These are phyloP conservation scores for Cryoendolithus antarcticus DNA, from an alignment of 2,329 filamentous ascomycete species.

Conservation along the genomic window DNA sequence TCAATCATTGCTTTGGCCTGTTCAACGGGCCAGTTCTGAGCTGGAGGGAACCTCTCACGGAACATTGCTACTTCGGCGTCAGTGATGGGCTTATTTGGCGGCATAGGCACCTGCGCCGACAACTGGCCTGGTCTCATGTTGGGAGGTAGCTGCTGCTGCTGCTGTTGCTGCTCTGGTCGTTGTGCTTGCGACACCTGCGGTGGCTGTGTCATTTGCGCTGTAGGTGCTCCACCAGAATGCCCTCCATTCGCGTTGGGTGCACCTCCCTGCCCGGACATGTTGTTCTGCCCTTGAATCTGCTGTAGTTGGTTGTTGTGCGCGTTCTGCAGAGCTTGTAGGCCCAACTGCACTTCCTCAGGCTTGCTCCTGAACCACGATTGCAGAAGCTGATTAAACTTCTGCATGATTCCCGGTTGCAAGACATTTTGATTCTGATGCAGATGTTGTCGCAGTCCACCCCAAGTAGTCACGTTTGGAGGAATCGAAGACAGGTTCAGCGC, in stretches of 20 bases:
- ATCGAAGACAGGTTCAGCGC: slow-evolving; percentile 16
- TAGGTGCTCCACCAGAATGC: slow-evolving; percentile 3
- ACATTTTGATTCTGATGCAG: slow-evolving; percentile 34
- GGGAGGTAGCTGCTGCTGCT: slow-evolving; percentile 5
- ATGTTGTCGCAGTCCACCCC: slow-evolving; percentile 46
- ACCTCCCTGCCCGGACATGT: not conserved
- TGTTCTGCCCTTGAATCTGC: slow-evolving; percentile 6
- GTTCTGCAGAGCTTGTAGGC: slow-evolving; percentile 14
- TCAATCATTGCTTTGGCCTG: too few relatives aligned
- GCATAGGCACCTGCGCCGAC: slow-evolving; percentile 4
- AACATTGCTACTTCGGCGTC: slow-evolving; percentile 29
- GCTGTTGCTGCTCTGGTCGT: too few relatives aligned
- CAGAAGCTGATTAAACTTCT: slow-evolving; percentile 25
- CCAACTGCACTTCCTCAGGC: slow-evolving; percentile 12
- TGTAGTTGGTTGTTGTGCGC: slow-evolving; percentile 20
- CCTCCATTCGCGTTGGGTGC: not conserved
- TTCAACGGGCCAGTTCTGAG: slow-evolving; percentile 2
- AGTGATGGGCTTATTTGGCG: slow-evolving; percentile 18
- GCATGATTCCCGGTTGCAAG: slow-evolving; percentile 28
- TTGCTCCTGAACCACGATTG: slow-evolving; percentile 13
- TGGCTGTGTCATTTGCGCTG: slow-evolving; percentile 6
- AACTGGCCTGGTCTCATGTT: slow-evolving; percentile 13
- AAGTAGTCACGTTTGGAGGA: slow-evolving; percentile 40
- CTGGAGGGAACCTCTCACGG: slow-evolving; percentile 23
- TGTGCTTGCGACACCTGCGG: slow-evolving; percentile 27